Percentiles rank a stretch among this genome's conserved stretches.
phyloP scores from a whole-genome alignment of 2,329 filamentous ascomycete species.

The Colletotrichum truncatum region DNA sequence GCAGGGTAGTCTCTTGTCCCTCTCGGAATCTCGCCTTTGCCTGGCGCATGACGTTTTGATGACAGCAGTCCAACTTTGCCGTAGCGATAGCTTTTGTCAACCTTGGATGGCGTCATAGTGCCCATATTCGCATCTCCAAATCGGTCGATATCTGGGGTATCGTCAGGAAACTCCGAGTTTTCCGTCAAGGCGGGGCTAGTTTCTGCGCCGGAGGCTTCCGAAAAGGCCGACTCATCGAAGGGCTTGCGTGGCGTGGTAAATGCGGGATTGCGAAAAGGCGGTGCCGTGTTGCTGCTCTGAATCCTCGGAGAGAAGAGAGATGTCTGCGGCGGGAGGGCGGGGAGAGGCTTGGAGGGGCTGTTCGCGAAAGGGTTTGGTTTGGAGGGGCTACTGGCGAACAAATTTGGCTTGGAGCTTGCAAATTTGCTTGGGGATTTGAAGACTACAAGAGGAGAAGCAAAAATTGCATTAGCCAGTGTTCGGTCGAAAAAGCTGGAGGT shows the following conservation, averaged over 20 bases:
- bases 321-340: slow-evolving; percentile 50
- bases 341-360: slow-evolving; percentile 52
- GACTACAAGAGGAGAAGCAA: slow-evolving; percentile 33
- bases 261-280: slow-evolving; percentile 69
- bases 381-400: slow-evolving; percentile 42
- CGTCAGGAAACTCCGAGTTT: slow-evolving; percentile 61
- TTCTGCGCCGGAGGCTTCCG: slow-evolving; percentile 66
- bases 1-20: slow-evolving; percentile 49
- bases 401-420: slow-evolving; percentile 39
- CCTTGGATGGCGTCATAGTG: slow-evolving; percentile 55
- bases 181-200: slow-evolving; percentile 69
- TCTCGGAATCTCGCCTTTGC: slow-evolving; percentile 71
- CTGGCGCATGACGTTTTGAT: slow-evolving; percentile 56
- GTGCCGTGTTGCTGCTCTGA: slow-evolving; percentile 51
- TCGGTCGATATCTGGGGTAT: slow-evolving; percentile 62
- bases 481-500: too few species aligned
- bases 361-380: slow-evolving; percentile 38
- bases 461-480: too few species aligned
- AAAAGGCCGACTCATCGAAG: slow-evolving; percentile 61
- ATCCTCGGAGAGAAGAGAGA: slow-evolving; percentile 57
- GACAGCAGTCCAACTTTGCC: slow-evolving; percentile 49
- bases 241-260: slow-evolving; percentile 71
- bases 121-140: slow-evolving; percentile 53
- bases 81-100: slow-evolving; percentile 57
- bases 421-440: slow-evolving; percentile 51